Percentiles rank a stretch among this genome's conserved stretches.
Evolutionary conservation across 2,329 filamentous ascomycete genomes (phyloP).

Genomic region (Lasiodiplodia theobromae): DNA sequence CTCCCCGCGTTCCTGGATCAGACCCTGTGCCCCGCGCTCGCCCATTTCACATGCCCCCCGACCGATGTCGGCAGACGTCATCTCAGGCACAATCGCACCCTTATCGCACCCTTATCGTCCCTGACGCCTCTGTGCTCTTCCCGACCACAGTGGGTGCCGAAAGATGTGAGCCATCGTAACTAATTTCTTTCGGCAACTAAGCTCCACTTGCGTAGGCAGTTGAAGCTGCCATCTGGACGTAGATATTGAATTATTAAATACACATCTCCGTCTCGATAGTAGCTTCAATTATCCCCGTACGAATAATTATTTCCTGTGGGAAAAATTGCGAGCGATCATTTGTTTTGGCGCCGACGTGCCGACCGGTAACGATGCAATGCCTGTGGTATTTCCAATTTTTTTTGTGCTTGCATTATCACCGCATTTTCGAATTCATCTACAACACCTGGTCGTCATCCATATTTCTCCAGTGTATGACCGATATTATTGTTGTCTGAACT

Average conservation of each 20-base stretch:
- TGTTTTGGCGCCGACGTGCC: no score
- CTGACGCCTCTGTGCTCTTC: background rate
- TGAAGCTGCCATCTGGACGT: no score
- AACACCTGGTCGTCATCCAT: background rate
- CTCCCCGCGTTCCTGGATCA: conserved; percentile 16
- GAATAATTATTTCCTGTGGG: no score
- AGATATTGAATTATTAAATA: no score
- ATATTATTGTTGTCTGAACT: background rate
- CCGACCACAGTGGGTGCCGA: background rate
- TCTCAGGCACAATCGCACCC: background rate
- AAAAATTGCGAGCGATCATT: no score
- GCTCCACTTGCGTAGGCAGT: no score
- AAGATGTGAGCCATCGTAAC: no score
- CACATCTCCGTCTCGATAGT: no score
- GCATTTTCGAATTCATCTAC: background rate
- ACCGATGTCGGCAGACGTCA: conserved; percentile 11
- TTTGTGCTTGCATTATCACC: background rate
- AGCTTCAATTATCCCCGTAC: no score
- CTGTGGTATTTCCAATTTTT: background rate
- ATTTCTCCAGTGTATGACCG: background rate
- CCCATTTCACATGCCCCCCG: background rate
- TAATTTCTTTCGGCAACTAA: no score
- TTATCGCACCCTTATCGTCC: background rate
- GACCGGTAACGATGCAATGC: background rate
- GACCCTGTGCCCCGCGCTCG: conserved; percentile 5